Conservation (phyloP, 2,329 filamentous ascomycete genomes). For the Tolypocladium cylindrosporum region DNA sequence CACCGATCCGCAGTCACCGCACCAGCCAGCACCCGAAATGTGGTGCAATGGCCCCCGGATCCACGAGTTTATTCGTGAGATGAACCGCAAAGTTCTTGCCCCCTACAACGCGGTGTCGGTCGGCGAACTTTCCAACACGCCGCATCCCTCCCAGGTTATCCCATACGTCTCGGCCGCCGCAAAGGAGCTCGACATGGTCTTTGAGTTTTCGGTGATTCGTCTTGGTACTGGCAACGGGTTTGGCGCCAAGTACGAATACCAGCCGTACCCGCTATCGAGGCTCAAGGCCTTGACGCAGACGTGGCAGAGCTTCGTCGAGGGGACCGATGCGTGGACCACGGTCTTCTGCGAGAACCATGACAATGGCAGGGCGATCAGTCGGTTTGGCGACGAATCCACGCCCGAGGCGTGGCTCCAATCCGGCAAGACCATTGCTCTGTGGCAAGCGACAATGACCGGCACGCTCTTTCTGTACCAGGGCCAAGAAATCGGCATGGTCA, state of each 20-base stretch:
- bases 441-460: constrained; percentile 38
- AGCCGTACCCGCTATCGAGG: constrained; percentile 32
- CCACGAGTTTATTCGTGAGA: constrained; percentile 51
- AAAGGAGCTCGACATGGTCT: constrained; percentile 51
- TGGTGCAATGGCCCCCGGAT: constrained; percentile 54
- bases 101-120: constrained; percentile 52
- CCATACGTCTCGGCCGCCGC: constrained; percentile 43
- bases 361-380: constrained; percentile 45
- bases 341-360: constrained; percentile 57
- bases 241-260: constrained; percentile 37
- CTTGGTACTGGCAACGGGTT: constrained; percentile 38
- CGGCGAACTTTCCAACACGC: constrained; percentile 50
- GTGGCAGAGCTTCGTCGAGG: constrained; percentile 39
- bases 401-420: constrained; percentile 31
- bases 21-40: constrained; percentile 35
- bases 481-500: constrained; percentile 52
- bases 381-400: constrained; percentile 33
- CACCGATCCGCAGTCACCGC: constrained; percentile 23
- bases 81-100: constrained; percentile 40
- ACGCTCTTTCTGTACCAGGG: constrained; percentile 51
- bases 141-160: constrained; percentile 38
- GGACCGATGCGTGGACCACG: constrained; percentile 46
- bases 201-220: constrained; percentile 48
- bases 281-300: constrained; percentile 32
- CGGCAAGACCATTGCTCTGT: constrained; percentile 42